Conservation (phyloP, 495 filamentous ascomycete genomes). For the Aspergillus baeticus region DNA sequence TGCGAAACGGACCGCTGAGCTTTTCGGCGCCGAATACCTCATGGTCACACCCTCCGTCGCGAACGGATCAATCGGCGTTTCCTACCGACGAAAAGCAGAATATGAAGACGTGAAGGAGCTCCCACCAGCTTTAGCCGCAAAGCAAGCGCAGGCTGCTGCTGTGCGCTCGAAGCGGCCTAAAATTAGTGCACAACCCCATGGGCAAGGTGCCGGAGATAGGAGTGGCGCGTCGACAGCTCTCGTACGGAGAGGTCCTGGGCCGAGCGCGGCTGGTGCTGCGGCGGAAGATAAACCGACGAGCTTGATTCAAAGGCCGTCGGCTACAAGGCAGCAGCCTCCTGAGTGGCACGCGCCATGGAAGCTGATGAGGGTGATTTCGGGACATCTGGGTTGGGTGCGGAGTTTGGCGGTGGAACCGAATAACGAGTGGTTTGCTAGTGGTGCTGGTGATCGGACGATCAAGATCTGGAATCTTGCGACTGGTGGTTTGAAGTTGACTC, state of each 20-base stretch:
- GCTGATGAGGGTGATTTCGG: constrained; percentile 95
- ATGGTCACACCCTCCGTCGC: constrained; percentile 49
- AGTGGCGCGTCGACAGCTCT: constrained; percentile 46
- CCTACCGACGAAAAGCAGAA: constrained; percentile 67
- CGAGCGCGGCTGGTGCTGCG: constrained; percentile 25
- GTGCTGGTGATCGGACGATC: constrained; percentile 93
- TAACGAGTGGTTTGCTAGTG: constrained; percentile 97
- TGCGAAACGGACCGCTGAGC: constrained; percentile 67
- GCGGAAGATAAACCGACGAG: constrained; percentile 50
- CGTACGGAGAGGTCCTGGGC: constrained; percentile 37
- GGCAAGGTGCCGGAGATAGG: constrained; percentile 22
- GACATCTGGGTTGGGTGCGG: constrained; percentile 95
- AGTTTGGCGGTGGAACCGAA: constrained; percentile 88
- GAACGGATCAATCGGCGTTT: constrained; percentile 49
- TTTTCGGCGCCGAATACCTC: constrained; percentile 58
- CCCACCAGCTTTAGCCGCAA: constrained; percentile 81
- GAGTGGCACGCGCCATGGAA: constrained; percentile 99
- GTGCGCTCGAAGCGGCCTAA: constrained; percentile 56
- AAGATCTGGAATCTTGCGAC: constrained; percentile 98
- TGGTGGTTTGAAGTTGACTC: constrained; percentile 75
- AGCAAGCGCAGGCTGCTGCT: constrained; percentile 67
- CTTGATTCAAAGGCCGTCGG: constrained; percentile 64
- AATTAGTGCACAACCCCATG: constrained; percentile 28
- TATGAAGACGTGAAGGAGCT: constrained; percentile 80
- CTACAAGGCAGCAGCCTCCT: constrained; percentile 71